Conservation (phyloP, 495 filamentous ascomycete genomes). For the Hapsidospora chrysogenum region DNA sequence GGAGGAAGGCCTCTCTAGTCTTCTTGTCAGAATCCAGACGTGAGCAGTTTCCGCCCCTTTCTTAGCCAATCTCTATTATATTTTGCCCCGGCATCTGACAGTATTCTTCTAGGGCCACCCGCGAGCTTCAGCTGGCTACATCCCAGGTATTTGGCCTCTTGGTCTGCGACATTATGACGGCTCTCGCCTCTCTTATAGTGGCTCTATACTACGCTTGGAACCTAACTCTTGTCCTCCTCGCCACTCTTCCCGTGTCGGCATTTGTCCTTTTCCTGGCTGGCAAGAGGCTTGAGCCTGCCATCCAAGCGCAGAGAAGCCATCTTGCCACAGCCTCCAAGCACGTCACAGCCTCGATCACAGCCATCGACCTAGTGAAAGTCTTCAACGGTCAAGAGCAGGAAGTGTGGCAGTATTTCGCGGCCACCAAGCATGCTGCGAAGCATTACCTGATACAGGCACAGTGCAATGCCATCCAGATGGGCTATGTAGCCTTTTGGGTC, state of each 20-base stretch:
- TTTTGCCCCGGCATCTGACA: no score
- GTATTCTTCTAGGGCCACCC: constrained; percentile 66
- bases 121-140: constrained; percentile 65
- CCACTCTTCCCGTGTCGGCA: constrained; percentile 53
- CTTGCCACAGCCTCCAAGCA: constrained; percentile 57
- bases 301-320: constrained; percentile 50
- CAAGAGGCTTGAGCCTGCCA: constrained; percentile 40
- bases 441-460: constrained; percentile 53
- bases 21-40: constrained; percentile 60
- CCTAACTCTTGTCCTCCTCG: constrained; percentile 66
- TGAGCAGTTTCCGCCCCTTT: constrained; percentile 19
- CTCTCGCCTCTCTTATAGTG: constrained; percentile 44
- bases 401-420: constrained; percentile 40
- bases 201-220: constrained; percentile 71
- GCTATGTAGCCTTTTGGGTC: constrained; percentile 54
- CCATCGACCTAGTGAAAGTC: constrained; percentile 77
- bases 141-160: constrained; percentile 63
- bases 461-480: constrained; percentile 51
- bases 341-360: constrained; percentile 46
- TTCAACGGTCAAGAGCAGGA: constrained; percentile 68
- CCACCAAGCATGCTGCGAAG: constrained; percentile 39
- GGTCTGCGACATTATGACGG: constrained; percentile 41
- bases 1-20: constrained; percentile 51
- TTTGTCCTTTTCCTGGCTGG: constrained; percentile 41
- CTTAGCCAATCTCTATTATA: constrained; percentile 5